phyloP scores from a whole-genome alignment of 768 basidiomycete genomes.

The Inosperma sp. region DNA sequence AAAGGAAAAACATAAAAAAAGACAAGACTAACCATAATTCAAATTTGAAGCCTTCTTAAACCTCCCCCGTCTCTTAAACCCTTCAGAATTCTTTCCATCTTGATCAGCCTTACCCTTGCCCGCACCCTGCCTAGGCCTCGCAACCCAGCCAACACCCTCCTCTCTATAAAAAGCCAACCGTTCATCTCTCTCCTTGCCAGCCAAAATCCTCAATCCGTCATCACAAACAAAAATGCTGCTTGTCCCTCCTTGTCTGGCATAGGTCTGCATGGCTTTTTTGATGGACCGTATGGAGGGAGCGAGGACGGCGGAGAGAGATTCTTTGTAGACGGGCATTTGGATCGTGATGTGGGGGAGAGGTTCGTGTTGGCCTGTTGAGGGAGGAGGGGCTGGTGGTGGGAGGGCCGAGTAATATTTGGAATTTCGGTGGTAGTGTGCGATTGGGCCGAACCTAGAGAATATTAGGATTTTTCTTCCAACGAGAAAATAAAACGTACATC shows the following conservation, averaged over 20 bases:
- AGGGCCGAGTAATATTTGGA: conserved; percentile 76
- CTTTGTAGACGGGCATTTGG: conserved; percentile 85
- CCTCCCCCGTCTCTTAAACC: conserved; percentile 68
- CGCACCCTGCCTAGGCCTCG: conserved; percentile 71
- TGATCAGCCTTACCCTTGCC: conserved; percentile 31
- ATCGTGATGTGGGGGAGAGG: conserved; percentile 73
- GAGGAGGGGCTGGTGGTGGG: conserved; percentile 48
- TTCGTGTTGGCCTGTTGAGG: conserved; percentile 45
- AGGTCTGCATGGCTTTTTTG: conserved; percentile 83
- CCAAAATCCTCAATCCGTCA: conserved; percentile 62
- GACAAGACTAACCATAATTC: conserved; percentile 57
- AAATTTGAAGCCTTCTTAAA: conserved; percentile 96
- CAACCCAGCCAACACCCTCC: conserved; percentile 73
- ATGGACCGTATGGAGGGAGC: conserved; percentile 67
- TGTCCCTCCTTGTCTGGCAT: conserved; percentile 79
- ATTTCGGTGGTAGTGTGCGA: conserved; percentile 73
- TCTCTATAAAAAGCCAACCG: conserved; percentile 68
- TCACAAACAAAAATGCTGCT: conserved; percentile 76
- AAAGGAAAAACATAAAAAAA: background rate
- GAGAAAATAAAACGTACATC: too few relatives aligned
- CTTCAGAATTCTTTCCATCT: too few relatives aligned
- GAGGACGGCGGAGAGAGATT: conserved; percentile 65
- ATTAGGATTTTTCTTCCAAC: too few relatives aligned
- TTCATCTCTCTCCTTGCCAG: conserved; percentile 53
- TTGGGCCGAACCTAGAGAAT: conserved; percentile 80